Base-by-base conservation (phyloP, 1,139 yeast species). In the Pichia cactophila region DNA sequence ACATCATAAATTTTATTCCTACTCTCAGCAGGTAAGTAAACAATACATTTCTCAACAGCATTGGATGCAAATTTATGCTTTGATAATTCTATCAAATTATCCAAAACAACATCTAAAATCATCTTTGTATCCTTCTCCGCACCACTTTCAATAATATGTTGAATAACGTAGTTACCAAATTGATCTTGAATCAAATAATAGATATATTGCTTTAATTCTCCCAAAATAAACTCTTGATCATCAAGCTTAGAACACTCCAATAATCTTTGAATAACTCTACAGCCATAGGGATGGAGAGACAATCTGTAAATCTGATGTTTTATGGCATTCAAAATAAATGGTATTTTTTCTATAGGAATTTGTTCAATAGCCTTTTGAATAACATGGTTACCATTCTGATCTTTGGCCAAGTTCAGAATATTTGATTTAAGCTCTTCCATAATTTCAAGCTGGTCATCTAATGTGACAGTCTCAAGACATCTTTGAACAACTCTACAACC, bases 341-440 rank as follows among this genome's bases (percentile, higher is more conserved):
- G 76, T 54, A 89, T 78, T 50, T 76, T 70, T 26, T 75, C 78
- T 53, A 86, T 81, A 2, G 96, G 95, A 49, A 90, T 82, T 52
- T 80, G 73, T 68, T 92, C 98, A 60, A 92, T 87, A 0, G 96
- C 84, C 67, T 90, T 92, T 69, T 94, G 98, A 56, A 94, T 85
- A 31, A 94, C 98, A 67, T 94, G 99, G 65, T 94, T 94, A 53
- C 97, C 98, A 66, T 94, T 94, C 70, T 92, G 98, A 66, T 94
- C 97, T 63, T 89, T 89, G 52, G 94, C 92, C 68, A 96, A 86
- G 47, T 77, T 71, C 52, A 88, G 69, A 23, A 90, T 83, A 61
- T 82, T 74, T 46, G 82, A 83, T 50, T 75, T 78, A 53, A 92
- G 73, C 66, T 92, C 98, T 40, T 73, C 71, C 48, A 88, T 81